phyloP scores from a whole-genome alignment of 805 yeast genomes.

The Candida ipomoeae region DNA sequence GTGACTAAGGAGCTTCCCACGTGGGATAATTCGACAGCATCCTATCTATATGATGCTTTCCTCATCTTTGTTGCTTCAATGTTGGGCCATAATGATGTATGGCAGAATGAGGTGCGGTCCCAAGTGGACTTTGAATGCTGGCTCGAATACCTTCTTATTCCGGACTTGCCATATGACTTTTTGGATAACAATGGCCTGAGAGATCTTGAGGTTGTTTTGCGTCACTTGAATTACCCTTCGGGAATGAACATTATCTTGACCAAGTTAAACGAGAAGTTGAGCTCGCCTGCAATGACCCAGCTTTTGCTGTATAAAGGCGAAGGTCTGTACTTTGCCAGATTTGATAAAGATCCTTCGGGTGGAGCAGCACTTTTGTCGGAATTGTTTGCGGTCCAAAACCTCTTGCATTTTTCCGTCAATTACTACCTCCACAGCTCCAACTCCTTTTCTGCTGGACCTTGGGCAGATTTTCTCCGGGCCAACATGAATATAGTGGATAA shows the following conservation, averaged over 20 bases:
- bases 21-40: background rate
- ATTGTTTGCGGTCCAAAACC: slow-evolving; percentile 38
- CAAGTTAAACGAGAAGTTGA: slow-evolving; percentile 16
- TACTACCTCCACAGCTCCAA: slow-evolving; percentile 30
- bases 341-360: slow-evolving; percentile 21
- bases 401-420: slow-evolving; percentile 31
- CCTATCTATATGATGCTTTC: background rate
- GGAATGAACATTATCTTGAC: background rate
- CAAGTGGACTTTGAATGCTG: background rate
- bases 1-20: background rate
- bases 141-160: slow-evolving; percentile 1
- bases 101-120: background rate
- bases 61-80: background rate
- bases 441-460: background rate
- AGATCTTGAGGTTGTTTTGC: background rate
- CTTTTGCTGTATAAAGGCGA: slow-evolving; percentile 26
- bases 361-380: slow-evolving; percentile 34
- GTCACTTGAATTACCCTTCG: background rate
- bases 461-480: slow-evolving; percentile 2
- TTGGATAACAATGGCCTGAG: slow-evolving; percentile 2
- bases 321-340: slow-evolving; percentile 34
- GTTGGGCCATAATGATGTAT: background rate
- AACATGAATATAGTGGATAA: slow-evolving; percentile 28
- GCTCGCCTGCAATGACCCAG: slow-evolving; percentile 23
- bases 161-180: slow-evolving; percentile 2